Base-by-base conservation (phyloP, 2,329 filamentous ascomycete genomes). In the Diaporthe citri region DNA sequence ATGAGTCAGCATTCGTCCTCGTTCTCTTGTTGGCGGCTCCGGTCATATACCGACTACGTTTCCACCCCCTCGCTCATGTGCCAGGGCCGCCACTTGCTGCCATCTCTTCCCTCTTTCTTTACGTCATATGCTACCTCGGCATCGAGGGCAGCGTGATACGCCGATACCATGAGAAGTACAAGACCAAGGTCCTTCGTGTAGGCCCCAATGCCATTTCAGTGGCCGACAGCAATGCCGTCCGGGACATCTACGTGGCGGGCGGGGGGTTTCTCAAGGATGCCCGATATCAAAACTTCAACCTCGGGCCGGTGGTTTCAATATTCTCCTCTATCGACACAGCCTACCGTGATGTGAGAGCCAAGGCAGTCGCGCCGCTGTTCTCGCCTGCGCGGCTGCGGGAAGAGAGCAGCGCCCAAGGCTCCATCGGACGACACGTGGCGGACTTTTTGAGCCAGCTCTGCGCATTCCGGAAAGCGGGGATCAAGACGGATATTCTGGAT, bases 261-360 rank as follows among this genome's bases (percentile, higher is more conserved):
- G 89, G 89, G 4, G 89, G 90, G 0, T 90, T 91, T 71, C 80
- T 81, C 0, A 91, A 91, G 78, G 84, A 88, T 1, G 78, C 80
- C 0, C 86, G 84, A 74, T 91, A 91, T 78, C 79, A 80, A 1
- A 91, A 91, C 76, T 91, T 91, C 77, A 86, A 90, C 74, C 88
- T 90, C 25, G 89, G 90, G 75, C 87, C 86, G 1, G 86, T 88
- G 76, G 80, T 84, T 31, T 88, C 88, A 1, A 87, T 91, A 48
- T 91, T 91, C 80, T 88, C 86, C 6, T 85, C 83, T 0, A 81
- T 83, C 25, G 83, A 86, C 74, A 80, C 80, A 2, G 82, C 81
- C 2, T 82, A 86, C 62, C 80, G 88, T n/a, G 84, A 83, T 7
- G 75, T 79, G 6, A 81, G 88, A 60, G 87, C 87, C 17, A 90